phyloP scores from a whole-genome alignment of 257 asterid genomes.

The Gentiana dahurica region DNA sequence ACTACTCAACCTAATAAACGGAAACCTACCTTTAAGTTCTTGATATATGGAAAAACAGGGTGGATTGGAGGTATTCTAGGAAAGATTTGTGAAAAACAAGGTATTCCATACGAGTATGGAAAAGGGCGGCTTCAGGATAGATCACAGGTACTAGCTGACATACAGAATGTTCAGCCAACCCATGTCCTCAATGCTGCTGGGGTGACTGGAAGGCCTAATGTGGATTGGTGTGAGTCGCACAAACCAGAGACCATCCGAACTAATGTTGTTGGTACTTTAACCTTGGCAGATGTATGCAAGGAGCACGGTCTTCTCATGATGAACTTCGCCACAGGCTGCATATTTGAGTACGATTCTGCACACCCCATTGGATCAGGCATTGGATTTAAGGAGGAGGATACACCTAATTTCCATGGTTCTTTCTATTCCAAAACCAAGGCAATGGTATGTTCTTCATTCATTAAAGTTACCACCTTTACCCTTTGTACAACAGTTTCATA shows the following conservation, averaged over 20 bases:
- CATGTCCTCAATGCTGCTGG: constrained; percentile 63
- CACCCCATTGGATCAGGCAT: constrained; percentile 56
- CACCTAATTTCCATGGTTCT: constrained; percentile 44
- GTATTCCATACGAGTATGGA: constrained; percentile 46
- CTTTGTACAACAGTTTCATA: not conserved
- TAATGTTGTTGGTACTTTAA: constrained; percentile 49
- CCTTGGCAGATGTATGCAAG: constrained; percentile 48
- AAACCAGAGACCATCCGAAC: constrained; percentile 47
- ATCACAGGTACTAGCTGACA: constrained; percentile 31
- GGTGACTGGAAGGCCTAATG: constrained; percentile 57
- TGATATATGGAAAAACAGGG: constrained; percentile 53
- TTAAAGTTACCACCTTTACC: not conserved
- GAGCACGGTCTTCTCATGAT: constrained; percentile 38
- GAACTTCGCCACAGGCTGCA: constrained; percentile 57
- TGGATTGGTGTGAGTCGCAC: constrained; percentile 62
- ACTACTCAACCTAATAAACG: constrained; percentile 13
- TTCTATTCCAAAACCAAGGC: constrained; percentile 67
- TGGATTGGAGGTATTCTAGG: constrained; percentile 66
- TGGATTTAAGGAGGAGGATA: constrained; percentile 57
- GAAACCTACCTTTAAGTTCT: constrained; percentile 33
- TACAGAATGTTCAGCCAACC: constrained; percentile 40
- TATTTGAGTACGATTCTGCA: constrained; percentile 47
- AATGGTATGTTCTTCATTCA: constrained; percentile 26
- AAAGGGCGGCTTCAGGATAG: constrained; percentile 51
- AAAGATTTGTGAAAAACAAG: constrained; percentile 43